Percentiles rank a stretch among this genome's conserved stretches.
Evolutionary conservation across 1,139 yeast genomes (phyloP).

Genomic region (Pichia sp.): DNA sequence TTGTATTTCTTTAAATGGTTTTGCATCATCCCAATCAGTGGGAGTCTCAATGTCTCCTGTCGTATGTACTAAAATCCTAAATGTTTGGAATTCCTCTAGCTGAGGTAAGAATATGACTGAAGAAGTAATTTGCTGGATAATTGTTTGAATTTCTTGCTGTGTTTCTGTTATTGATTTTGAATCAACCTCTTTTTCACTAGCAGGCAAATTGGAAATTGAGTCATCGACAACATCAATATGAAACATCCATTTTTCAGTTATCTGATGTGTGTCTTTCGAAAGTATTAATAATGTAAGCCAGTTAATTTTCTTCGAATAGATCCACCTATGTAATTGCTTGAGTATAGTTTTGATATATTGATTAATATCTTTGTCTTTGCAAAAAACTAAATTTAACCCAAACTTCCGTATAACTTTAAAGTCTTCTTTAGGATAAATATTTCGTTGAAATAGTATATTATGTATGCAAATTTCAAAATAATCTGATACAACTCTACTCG

Average conservation of each 20-base stretch:
- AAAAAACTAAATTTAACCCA: slow-evolving; percentile 68
- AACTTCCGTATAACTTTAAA: slow-evolving; percentile 75
- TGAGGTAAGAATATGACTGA: slow-evolving; percentile 82
- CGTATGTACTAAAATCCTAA: slow-evolving; percentile 82
- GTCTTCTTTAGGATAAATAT: slow-evolving; percentile 86
- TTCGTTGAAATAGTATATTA: slow-evolving; percentile 80
- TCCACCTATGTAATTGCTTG: slow-evolving; percentile 78
- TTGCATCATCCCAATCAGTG: slow-evolving; percentile 70
- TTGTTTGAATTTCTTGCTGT: slow-evolving; percentile 74
- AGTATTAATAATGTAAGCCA: slow-evolving; percentile 68
- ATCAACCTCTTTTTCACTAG: not conserved
- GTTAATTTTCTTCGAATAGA: slow-evolving; percentile 62
- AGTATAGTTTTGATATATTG: slow-evolving; percentile 62
- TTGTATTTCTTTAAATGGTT: slow-evolving; percentile 33
- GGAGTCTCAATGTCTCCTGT: slow-evolving; percentile 71
- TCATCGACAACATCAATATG: slow-evolving; percentile 41
- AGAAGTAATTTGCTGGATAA: slow-evolving; percentile 84
- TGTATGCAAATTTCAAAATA: slow-evolving; percentile 79
- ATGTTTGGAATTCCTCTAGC: slow-evolving; percentile 57
- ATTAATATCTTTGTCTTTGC: slow-evolving; percentile 72
- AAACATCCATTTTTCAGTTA: slow-evolving; percentile 86
- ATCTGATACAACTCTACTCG: slow-evolving; percentile 72
- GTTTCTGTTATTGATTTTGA: slow-evolving; percentile 36
- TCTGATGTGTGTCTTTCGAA: slow-evolving; percentile 53
- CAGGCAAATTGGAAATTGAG: not conserved